Evolutionary conservation across 1,139 yeast genomes (phyloP).

Genomic region (Yamadazyma sp.): DNA sequence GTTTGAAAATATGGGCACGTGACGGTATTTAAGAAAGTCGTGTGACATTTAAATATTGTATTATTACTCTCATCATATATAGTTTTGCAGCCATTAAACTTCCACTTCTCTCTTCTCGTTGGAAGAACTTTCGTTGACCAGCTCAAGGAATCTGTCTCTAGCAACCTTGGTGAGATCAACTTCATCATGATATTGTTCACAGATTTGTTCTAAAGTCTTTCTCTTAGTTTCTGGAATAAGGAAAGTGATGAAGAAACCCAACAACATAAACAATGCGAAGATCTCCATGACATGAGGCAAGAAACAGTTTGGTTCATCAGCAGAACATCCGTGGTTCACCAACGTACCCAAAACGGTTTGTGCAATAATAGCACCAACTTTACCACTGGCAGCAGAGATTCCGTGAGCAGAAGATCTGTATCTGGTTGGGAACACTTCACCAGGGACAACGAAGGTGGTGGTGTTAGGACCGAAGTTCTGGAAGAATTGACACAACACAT

Average conservation of each 20-base stretch:
- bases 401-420: slow-evolving; percentile 99
- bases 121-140: slow-evolving; percentile 26
- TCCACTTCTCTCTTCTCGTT: slow-evolving; percentile 15
- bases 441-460: slow-evolving; percentile 94
- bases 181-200: slow-evolving; percentile 79
- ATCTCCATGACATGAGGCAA: slow-evolving; percentile 90
- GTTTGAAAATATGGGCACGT: too few relatives aligned
- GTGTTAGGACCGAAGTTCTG: slow-evolving; percentile 93
- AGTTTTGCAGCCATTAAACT: neutral
- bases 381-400: slow-evolving; percentile 93
- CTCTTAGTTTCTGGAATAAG: slow-evolving; percentile 89
- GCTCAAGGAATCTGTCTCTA: slow-evolving; percentile 36
- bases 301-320: slow-evolving; percentile 64
- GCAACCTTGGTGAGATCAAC: slow-evolving; percentile 48
- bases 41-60: neutral
- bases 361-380: slow-evolving; percentile 95
- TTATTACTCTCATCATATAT: neutral
- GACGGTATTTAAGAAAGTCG: too few relatives aligned
- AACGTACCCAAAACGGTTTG: slow-evolving; percentile 88
- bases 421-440: slow-evolving; percentile 95
- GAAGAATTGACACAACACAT: slow-evolving; percentile 79
- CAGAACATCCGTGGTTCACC: slow-evolving; percentile 71
- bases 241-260: slow-evolving; percentile 64
- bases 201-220: slow-evolving; percentile 78
- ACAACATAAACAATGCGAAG: slow-evolving; percentile 85